A percentile compares a stretch with the other conserved stretches of the same genome.
Evolutionary conservation across 768 basidiomycete species (phyloP).

Genomic region (Pulveroboletus sp.): DNA sequence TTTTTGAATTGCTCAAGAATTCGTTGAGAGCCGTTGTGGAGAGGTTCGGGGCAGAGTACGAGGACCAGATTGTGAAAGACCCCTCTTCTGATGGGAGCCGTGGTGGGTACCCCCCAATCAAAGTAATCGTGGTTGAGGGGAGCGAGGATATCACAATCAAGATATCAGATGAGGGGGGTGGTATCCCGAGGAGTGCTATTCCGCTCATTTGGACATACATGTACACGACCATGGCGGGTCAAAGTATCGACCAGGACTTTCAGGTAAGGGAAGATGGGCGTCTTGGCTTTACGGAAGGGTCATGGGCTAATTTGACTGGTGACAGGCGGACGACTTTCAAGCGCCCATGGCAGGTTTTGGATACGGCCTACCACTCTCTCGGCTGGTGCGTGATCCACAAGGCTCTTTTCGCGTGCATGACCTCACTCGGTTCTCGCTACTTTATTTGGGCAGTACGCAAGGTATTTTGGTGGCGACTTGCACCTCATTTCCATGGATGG

Average conservation of each 20-base stretch:
- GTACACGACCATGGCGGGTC: conserved; percentile 81
- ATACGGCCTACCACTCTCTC: conserved; percentile 87
- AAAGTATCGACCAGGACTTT: conserved; percentile 72
- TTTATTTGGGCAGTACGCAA: conserved; percentile 59
- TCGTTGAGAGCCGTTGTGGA: conserved; percentile 95
- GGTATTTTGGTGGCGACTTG: conserved; percentile 92
- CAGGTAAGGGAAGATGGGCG: conserved; percentile 19
- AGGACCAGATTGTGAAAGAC: conserved; percentile 34
- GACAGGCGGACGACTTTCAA: conserved; percentile 80
- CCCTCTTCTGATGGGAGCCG: not conserved
- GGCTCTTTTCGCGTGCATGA: not conserved
- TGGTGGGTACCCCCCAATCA: conserved; percentile 22
- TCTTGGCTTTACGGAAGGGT: not conserved
- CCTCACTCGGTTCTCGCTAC: not conserved
- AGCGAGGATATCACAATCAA: conserved; percentile 99
- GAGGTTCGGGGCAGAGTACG: conserved; percentile 76
- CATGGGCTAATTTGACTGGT: not conserved
- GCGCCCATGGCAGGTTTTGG: conserved; percentile 98
- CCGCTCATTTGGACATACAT: conserved; percentile 99
- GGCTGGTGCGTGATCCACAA: conserved; percentile 56
- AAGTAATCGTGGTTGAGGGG: conserved; percentile 83
- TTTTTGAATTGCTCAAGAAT: conserved; percentile 96
- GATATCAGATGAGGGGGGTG: conserved; percentile 93
- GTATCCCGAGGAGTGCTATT: conserved; percentile 80
- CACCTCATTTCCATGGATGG: conserved; percentile 96